phyloP scores from a whole-genome alignment of 1,284 basidiomycete genomes.

The Peniophora sp. region DNA sequence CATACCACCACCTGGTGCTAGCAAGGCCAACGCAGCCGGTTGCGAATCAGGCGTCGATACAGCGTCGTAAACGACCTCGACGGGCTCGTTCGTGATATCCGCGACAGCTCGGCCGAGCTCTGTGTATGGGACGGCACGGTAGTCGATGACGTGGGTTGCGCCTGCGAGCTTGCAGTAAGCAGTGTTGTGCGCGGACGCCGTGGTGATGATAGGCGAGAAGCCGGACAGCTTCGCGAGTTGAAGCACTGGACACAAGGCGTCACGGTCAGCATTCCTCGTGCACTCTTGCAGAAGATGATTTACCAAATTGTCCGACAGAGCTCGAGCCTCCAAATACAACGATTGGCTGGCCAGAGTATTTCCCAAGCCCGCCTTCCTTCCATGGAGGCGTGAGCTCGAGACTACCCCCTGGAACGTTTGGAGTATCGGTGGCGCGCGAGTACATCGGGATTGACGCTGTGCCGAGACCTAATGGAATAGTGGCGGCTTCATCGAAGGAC shows the following conservation, averaged over 20 bases:
- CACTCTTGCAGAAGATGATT: background rate
- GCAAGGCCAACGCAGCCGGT: conserved; percentile 12
- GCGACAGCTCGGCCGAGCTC: background rate
- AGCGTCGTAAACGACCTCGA: conserved; percentile 20
- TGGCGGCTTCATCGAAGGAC: conserved; percentile 22
- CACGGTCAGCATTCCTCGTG: no score
- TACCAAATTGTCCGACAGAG: conserved; percentile 24
- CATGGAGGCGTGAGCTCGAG: conserved; percentile 15
- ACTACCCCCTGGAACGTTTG: conserved; percentile 11
- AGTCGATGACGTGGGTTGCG: conserved; percentile 26
- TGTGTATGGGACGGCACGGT: conserved; percentile 7
- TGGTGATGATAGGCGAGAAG: conserved; percentile 25
- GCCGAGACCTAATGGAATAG: conserved; percentile 20
- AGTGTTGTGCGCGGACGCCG: conserved; percentile 23
- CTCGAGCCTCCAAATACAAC: conserved; percentile 26
- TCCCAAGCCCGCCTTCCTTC: conserved; percentile 17
- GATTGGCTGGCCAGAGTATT: conserved; percentile 21
- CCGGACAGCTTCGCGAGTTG: conserved; percentile 17
- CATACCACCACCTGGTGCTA: conserved; percentile 13
- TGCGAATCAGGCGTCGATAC: conserved; percentile 16
- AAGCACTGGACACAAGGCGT: conserved; percentile 2
- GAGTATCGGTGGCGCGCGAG: background rate
- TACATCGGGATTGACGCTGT: conserved; percentile 22
- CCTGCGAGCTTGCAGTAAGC: conserved; percentile 23
- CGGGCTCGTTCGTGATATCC: conserved; percentile 6